These are phyloP conservation scores for Rusavskia elegans DNA, from an alignment of 495 filamentous ascomycete species.

Conservation along the genomic window DNA sequence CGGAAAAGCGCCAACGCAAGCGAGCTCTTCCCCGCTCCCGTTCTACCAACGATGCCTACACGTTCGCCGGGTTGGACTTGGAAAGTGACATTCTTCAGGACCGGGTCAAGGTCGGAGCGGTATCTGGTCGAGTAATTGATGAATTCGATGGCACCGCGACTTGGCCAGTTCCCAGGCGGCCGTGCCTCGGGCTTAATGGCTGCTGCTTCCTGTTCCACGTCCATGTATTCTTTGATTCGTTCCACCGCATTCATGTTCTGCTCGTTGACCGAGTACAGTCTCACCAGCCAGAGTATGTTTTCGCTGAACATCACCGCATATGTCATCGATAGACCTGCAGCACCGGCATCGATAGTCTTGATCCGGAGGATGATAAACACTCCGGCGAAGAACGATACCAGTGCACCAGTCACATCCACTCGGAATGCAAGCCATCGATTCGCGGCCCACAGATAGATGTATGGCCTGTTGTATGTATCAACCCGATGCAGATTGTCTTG, in stretches of 20 bases:
- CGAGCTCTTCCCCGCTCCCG: constrained; percentile 94
- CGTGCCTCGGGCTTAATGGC: constrained; percentile 63
- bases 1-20: constrained; percentile 92
- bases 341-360: constrained; percentile 78
- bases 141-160: constrained; percentile 73
- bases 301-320: constrained; percentile 97
- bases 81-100: constrained; percentile 72
- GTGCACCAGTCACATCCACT: constrained; percentile 76
- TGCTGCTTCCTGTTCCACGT: constrained; percentile 84
- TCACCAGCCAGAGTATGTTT: constrained; percentile 91
- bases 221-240: constrained; percentile 90
- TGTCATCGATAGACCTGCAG: constrained; percentile 89
- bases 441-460: constrained; percentile 93
- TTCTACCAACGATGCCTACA: constrained; percentile 91
- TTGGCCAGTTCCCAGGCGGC: constrained; percentile 70
- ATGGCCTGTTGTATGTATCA: constrained; percentile 82
- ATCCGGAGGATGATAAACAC: constrained; percentile 76
- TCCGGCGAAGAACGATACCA: constrained; percentile 89
- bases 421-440: constrained; percentile 94
- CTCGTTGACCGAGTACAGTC: constrained; percentile 89
- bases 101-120: constrained; percentile 69
- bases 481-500: constrained; percentile 81
- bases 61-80: constrained; percentile 77
- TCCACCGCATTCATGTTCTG: constrained; percentile 99
- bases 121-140: constrained; percentile 79